Evolutionary conservation across 805 yeast genomes (phyloP).

Genomic region (Candida ipomoeae): DNA sequence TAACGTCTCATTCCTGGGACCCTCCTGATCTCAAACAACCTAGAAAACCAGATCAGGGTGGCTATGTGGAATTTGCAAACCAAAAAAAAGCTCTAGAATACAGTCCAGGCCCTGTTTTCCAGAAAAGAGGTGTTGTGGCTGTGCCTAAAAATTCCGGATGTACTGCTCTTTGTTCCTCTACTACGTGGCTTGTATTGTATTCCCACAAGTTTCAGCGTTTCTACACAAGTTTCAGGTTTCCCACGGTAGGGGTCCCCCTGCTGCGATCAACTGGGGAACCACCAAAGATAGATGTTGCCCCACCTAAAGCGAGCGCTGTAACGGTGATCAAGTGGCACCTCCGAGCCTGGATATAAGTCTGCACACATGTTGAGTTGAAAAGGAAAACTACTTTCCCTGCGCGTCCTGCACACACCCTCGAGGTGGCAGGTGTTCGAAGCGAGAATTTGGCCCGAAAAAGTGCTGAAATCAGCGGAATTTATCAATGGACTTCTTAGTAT

Average conservation of each 20-base stretch:
- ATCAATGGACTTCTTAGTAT: neutral
- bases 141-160: too few relatives aligned
- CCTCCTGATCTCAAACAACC: neutral
- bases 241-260: neutral
- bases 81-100: too few relatives aligned
- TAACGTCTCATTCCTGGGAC: neutral
- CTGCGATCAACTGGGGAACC: neutral
- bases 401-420: neutral
- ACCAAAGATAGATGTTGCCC: neutral
- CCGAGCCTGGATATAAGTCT: neutral
- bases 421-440: constrained; percentile 1
- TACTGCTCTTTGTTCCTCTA: too few relatives aligned
- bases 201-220: too few relatives aligned
- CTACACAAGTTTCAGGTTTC: too few relatives aligned
- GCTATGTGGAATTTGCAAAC: too few relatives aligned
- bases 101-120: too few relatives aligned
- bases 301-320: neutral
- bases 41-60: neutral
- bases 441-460: constrained; percentile 1
- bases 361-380: neutral
- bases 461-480: neutral
- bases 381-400: constrained; percentile 1
- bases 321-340: neutral
- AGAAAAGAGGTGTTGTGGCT: too few relatives aligned
- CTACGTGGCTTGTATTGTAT: too few relatives aligned